Base-by-base conservation (phyloP, 2,329 filamentous ascomycete genomes). In the Xylaria sp. region DNA sequence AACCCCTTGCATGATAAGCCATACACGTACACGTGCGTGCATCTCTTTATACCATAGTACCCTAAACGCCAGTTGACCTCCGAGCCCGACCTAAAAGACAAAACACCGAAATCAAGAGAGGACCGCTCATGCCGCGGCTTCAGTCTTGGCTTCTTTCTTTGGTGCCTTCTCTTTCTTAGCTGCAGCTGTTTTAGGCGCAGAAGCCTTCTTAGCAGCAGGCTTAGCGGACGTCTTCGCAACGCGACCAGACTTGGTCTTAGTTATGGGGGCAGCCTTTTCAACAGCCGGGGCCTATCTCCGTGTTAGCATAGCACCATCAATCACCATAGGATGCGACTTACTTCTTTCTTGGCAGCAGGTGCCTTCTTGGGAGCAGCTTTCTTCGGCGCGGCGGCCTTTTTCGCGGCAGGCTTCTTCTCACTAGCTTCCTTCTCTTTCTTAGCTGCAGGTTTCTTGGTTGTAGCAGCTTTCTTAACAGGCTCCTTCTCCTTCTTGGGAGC, bases 331-430 rank as follows among this genome's bases (percentile, higher is more conserved):
- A 9, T 18, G 15, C 32, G 45, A 74, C 74, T 62, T 59, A 76
- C 74, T 18, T 76, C 75, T 61, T 77, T 77, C 78, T 82, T 81
- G n/a, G 78, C 63, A 12, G 80, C 76, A 32, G 78, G 67, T 2
- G 60, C 57, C 73, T 84, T 84, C 73, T 84, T 85, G 45, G 85
- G 78, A 58, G 82, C 62, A 13, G 76, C 72, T 63, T 77, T 77
- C 73, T 82, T 82, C 56, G 80, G 77, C 58, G 81, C 80, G 13
- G 82, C 73, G 72, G 83, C 81, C 79, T 85, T 82, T 73, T 85
- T 82, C 84, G 93, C 93, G 87, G 90, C 91, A 72, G 97, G 90
- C 91, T 97, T 97, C 83, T 96, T 76, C 67, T 79, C 75, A 36
- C 76, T 72, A n/a, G 77, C 76, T 72, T 86, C 85, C 74, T 83